Evolutionary conservation across 495 filamentous ascomycete species (phyloP).

Genomic region (Xylaria flabelliformis): DNA sequence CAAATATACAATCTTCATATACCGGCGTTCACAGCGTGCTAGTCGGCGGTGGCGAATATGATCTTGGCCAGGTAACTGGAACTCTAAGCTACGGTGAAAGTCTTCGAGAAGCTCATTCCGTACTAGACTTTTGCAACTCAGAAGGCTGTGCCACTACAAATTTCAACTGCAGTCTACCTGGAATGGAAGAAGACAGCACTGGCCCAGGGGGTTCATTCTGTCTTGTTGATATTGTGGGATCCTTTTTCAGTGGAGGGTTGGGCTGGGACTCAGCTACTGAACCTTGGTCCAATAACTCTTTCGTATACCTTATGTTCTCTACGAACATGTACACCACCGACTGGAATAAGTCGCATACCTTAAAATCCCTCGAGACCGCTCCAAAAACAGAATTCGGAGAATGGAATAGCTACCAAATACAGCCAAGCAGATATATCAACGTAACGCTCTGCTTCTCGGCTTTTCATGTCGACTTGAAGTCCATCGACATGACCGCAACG

Average conservation of each 20-base stretch:
- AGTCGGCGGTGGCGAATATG: not conserved
- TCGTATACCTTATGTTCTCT: not conserved
- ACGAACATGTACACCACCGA: conserved; percentile 12
- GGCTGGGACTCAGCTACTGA: not conserved
- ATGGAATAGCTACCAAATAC: conserved; percentile 12
- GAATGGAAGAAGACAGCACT: not conserved
- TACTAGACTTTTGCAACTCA: not conserved
- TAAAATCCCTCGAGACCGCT: too few relatives aligned
- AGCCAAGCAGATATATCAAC: not conserved
- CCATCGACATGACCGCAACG: not conserved
- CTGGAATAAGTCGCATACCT: not conserved
- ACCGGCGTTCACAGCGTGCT: not conserved
- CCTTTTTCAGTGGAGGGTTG: not conserved
- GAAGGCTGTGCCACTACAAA: not conserved
- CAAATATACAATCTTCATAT: not conserved
- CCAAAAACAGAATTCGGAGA: not conserved
- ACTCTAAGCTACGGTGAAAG: not conserved
- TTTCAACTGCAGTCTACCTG: not conserved
- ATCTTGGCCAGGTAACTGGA: not conserved
- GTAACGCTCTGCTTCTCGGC: conserved; percentile 19
- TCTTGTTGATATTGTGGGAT: not conserved
- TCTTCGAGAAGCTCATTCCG: not conserved
- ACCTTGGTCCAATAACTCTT: conserved; percentile 3
- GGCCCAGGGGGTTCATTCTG: not conserved
- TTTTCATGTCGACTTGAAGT: not conserved